Evolutionary conservation across 768 basidiomycete genomes (phyloP), one percentile per base, ranked within the genome.

Genomic region (Mycena vulgaris): DNA sequence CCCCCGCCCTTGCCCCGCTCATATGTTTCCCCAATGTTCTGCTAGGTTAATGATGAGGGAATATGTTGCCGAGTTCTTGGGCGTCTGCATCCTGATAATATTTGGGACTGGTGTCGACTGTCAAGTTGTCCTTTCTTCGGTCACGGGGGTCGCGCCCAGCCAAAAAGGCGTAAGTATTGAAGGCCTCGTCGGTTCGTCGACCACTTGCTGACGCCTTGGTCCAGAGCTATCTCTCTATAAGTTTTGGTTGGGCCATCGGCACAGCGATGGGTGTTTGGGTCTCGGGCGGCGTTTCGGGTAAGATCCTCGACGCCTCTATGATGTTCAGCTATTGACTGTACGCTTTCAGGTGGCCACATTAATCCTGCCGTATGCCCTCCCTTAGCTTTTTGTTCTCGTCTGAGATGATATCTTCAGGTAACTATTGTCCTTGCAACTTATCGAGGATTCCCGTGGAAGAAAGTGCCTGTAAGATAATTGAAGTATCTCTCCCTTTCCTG

Each of bases 391-490:
- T 39, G 53, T 23, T 23, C 37, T 16, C 56, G 40, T 31, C 47
- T 40, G n/a, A 13, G 45, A 27, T 40, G 47, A 37, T 23, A 7
- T 39, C 30, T 40, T 28, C 56, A 56, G 90, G 85, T 95, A 28
- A 95, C 94, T 21, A 79, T 95, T 57, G 85, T 89, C 17, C 75
- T 94, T 51, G 92, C 92, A 5, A 83, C 88, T 3, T 89, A 90
- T 78, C 89, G 94, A 70, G 86, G 85, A 52, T 95, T 95, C 79
- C 93, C 94, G 0, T 92, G 92, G 91, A 86, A 85, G 72, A 95
- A 95, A 77, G 94, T 94, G 0, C 94, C 94, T 0, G 74, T 83
- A 77, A 69, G 64, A 52, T 11, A 11, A 27, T 33, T 14, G 28
- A 19, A 27, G 8, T 9, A 5, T 9, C n/a, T 45, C 27, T 21